Conservation (phyloP, 1,284 basidiomycete species). For the Moesziomyces sp. region DNA sequence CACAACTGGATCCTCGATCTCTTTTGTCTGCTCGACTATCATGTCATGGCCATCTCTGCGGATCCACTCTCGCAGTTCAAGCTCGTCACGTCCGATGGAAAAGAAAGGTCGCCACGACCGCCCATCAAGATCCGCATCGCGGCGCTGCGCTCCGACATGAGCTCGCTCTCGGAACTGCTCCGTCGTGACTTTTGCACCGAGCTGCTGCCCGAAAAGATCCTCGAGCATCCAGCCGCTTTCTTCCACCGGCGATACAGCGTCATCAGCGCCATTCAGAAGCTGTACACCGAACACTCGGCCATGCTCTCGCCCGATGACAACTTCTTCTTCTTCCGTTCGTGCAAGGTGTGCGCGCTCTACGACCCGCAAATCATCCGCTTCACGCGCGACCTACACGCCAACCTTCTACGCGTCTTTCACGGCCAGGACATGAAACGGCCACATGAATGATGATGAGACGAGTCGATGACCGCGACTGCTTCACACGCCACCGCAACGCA, state of each 20-base stretch:
- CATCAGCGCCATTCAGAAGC: constrained; percentile 23
- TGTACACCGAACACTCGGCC: constrained; percentile 24
- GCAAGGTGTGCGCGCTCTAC: constrained; percentile 26
- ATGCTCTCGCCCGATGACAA: constrained; percentile 29
- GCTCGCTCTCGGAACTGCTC: constrained; percentile 25
- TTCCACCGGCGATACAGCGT: constrained; percentile 22
- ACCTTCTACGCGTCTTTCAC: constrained; percentile 26
- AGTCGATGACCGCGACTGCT: too few species aligned
- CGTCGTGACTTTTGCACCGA: constrained; percentile 30
- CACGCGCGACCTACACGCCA: constrained; percentile 23
- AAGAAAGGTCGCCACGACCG: constrained; percentile 24
- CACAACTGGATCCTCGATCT: constrained; percentile 10
- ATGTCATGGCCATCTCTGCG: constrained; percentile 13
- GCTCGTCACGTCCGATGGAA: constrained; percentile 19
- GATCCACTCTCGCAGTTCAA: constrained; percentile 29
- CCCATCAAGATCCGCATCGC: constrained; percentile 16
- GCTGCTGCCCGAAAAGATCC: constrained; percentile 18
- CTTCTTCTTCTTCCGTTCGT: constrained; percentile 25
- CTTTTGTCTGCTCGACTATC: constrained; percentile 34
- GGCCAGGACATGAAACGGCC: constrained; percentile 7
- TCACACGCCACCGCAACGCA: too few species aligned
- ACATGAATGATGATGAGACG: constrained; percentile 1
- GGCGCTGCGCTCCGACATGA: constrained; percentile 26
- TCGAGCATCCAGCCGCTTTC: constrained; percentile 6
- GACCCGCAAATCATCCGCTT: constrained; percentile 37